Evolutionary conservation across 164 flowering plant genomes (phyloP).

Genomic region (Aristolochia contorta): DNA sequence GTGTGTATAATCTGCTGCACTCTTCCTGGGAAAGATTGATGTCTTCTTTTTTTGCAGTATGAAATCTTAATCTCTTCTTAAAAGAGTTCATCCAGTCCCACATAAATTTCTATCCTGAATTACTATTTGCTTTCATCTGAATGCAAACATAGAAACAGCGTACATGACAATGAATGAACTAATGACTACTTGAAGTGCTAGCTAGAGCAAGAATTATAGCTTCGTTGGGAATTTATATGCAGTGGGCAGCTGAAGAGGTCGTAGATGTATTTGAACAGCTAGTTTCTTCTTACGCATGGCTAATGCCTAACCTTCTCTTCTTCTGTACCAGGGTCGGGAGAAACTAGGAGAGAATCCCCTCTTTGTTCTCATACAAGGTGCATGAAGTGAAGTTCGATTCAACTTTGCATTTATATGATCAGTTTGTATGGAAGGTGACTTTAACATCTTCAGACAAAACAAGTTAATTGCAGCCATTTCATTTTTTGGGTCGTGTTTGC

Average conservation of each 20-base stretch:
- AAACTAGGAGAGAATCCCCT: constrained; percentile 5
- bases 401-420: background rate
- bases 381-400: background rate
- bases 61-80: background rate
- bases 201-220: too few relatives aligned
- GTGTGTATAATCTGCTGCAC: constrained; percentile 20
- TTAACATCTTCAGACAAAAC: too few relatives aligned
- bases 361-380: constrained; percentile 7
- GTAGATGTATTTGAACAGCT: background rate
- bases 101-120: background rate
- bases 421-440: too few relatives aligned
- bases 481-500: too few relatives aligned
- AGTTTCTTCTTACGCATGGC: background rate
- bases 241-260: too few relatives aligned
- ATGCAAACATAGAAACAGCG: too few relatives aligned
- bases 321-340: constrained; percentile 4
- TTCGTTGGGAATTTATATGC: too few relatives aligned
- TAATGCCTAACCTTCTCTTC: background rate
- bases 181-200: too few relatives aligned
- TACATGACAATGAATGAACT: too few relatives aligned
- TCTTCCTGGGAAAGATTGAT: too few relatives aligned
- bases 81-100: background rate
- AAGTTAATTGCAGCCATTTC: too few relatives aligned
- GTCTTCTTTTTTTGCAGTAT: background rate
- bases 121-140: too few relatives aligned